Percentiles rank a stretch among this genome's conserved stretches.
These are phyloP conservation scores for Penicillium canariense DNA, from an alignment of 495 filamentous ascomycete genomes.

Conservation along the genomic window DNA sequence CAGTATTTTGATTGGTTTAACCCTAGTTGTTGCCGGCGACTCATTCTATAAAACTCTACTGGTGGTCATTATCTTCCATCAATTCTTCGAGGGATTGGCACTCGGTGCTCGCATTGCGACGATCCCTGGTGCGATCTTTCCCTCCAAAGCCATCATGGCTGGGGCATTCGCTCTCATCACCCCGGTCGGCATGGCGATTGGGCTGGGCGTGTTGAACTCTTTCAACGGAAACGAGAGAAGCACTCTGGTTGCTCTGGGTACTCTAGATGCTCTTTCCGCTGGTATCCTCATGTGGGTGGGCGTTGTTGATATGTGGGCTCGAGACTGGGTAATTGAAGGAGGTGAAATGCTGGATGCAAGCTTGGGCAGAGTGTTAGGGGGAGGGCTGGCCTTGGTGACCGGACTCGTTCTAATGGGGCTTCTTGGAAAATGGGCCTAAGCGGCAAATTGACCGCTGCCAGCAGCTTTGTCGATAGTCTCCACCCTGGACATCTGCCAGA, in stretches of 20 bases:
- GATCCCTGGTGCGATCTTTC: slow-evolving; percentile 50
- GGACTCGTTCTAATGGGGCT: slow-evolving; percentile 43
- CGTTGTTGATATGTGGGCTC: slow-evolving; percentile 45
- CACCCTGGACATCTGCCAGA: neutral
- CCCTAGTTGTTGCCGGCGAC: slow-evolving; percentile 38
- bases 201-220: slow-evolving; percentile 39
- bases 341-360: slow-evolving; percentile 39
- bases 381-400: slow-evolving; percentile 31
- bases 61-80: slow-evolving; percentile 73
- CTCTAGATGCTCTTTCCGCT: slow-evolving; percentile 46
- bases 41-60: slow-evolving; percentile 65
- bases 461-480: neutral
- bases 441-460: neutral
- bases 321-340: slow-evolving; percentile 46
- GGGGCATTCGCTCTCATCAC: slow-evolving; percentile 40
- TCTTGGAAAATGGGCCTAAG: slow-evolving; percentile 47
- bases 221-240: slow-evolving; percentile 38
- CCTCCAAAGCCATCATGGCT: slow-evolving; percentile 40
- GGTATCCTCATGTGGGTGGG: slow-evolving; percentile 48
- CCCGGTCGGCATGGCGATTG: slow-evolving; percentile 47
- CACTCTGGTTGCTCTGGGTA: slow-evolving; percentile 41
- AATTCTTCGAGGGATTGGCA: slow-evolving; percentile 65
- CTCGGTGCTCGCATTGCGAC: slow-evolving; percentile 72
- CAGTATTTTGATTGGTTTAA: slow-evolving; percentile 50
- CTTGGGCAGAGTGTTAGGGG: slow-evolving; percentile 30